Conservation (phyloP, 441 rosid species). For the Viola pubescens region DNA sequence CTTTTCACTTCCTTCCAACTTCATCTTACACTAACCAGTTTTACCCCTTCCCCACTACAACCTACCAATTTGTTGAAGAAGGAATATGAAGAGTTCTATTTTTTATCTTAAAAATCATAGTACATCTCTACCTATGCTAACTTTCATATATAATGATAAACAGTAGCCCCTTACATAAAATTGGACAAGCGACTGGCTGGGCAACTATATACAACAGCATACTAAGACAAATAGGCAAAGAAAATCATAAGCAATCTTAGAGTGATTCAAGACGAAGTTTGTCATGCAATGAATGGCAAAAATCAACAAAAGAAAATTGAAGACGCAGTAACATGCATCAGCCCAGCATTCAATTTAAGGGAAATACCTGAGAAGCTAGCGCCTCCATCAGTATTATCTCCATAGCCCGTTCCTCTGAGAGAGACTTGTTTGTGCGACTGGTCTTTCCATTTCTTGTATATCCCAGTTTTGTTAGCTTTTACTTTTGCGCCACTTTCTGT, state of each 20-base stretch:
- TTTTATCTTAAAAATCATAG: too few species aligned
- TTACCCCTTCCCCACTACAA: too few species aligned
- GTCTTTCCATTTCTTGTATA: slow-evolving; percentile 88
- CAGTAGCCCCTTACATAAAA: neutral
- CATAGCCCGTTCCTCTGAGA: slow-evolving; percentile 38
- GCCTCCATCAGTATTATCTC: slow-evolving; percentile 35
- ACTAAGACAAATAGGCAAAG: neutral
- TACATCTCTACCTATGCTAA: too few species aligned
- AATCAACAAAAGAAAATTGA: neutral
- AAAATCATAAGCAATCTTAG: neutral
- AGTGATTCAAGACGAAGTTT: neutral
- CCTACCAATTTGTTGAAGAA: too few species aligned
- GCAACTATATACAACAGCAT: neutral
- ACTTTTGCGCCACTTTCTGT: slow-evolving; percentile 89
- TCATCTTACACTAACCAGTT: too few species aligned
- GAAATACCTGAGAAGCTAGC: slow-evolving; percentile 42
- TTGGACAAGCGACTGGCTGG: neutral
- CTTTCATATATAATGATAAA: neutral
- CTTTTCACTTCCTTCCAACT: too few species aligned
- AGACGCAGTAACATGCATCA: neutral
- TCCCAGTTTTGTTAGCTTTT: slow-evolving; percentile 60
- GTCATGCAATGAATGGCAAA: neutral
- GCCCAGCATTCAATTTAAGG: slow-evolving; percentile 2
- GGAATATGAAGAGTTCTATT: too few species aligned
- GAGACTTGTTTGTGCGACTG: slow-evolving; percentile 54